Conservation (phyloP, 768 basidiomycete genomes). For the Russula compacta region DNA sequence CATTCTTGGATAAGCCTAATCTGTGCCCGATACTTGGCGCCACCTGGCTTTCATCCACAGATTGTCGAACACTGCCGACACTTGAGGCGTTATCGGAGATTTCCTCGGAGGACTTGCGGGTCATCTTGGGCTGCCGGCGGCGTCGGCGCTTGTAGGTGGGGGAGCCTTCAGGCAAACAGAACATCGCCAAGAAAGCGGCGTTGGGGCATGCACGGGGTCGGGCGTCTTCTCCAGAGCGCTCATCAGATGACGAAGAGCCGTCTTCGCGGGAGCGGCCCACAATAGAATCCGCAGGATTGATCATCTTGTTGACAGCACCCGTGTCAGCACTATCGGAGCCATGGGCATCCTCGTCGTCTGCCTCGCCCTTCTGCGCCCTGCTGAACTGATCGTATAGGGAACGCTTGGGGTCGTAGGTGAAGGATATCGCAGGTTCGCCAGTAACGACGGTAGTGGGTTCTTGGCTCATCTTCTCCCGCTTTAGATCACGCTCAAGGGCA, state of each 20-base stretch:
- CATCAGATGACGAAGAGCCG: conserved; percentile 16
- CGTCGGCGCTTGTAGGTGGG: conserved; percentile 84
- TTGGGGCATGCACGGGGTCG: conserved; percentile 22
- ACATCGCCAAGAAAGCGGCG: conserved; percentile 49
- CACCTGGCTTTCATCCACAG: conserved; percentile 26
- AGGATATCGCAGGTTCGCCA: conserved; percentile 81
- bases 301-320: conserved; percentile 18
- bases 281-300: conserved; percentile 17
- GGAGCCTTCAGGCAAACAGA: conserved; percentile 76
- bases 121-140: conserved; percentile 52
- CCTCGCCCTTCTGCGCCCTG: conserved; percentile 31
- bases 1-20: conserved; percentile 14
- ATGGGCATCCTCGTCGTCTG: conserved; percentile 22
- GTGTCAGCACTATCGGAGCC: conserved; percentile 19
- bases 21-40: conserved; percentile 20
- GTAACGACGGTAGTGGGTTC: conserved; percentile 71
- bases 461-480: conserved; percentile 85
- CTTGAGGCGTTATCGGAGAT: conserved; percentile 20
- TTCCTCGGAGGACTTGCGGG: conserved; percentile 29
- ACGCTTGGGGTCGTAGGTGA: conserved; percentile 79
- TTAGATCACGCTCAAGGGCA: conserved; percentile 91
- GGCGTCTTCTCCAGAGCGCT: conserved; percentile 21
- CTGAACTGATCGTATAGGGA: conserved; percentile 87
- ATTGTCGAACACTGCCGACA: conserved; percentile 8
- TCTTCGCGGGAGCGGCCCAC: conserved; percentile 14